Conservation (phyloP, 257 asterid species). For the Petunia secreta region DNA sequence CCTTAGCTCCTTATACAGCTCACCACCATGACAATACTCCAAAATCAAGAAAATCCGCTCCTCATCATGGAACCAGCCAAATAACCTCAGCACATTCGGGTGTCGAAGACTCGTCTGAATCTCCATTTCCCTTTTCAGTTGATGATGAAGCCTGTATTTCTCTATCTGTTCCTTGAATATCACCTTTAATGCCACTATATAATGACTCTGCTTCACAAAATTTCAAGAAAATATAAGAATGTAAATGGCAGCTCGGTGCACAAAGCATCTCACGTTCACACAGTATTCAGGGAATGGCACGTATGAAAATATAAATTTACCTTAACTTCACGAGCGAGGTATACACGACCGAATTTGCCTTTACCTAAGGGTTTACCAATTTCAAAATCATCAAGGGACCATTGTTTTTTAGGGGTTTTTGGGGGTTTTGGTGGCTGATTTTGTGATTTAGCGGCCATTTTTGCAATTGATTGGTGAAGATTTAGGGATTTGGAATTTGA, state of each 20-base stretch:
- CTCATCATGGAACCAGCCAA: slow-evolving; percentile 92
- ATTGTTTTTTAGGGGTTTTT: slow-evolving; percentile 38
- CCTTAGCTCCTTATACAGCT: slow-evolving; percentile 75
- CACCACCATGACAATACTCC: slow-evolving; percentile 93
- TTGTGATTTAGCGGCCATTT: slow-evolving; percentile 42
- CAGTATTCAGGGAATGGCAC: no score
- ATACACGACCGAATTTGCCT: slow-evolving; percentile 94
- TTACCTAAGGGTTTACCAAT: slow-evolving; percentile 92
- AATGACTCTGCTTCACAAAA: slow-evolving; percentile 52
- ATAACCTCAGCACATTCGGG: slow-evolving; percentile 76
- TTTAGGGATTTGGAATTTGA: no score
- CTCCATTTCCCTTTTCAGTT: slow-evolving; percentile 89
- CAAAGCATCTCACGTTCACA: no score
- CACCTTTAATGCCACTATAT: slow-evolving; percentile 85
- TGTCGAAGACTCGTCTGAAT: slow-evolving; percentile 76
- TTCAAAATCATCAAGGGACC: slow-evolving; percentile 85
- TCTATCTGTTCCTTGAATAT: slow-evolving; percentile 85
- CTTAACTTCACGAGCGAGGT: slow-evolving; percentile 92
- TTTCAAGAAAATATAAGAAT: not conserved
- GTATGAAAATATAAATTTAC: slow-evolving; percentile 30
- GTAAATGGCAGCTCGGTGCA: no score
- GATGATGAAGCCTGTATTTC: slow-evolving; percentile 75
- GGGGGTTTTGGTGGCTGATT: slow-evolving; percentile 47
- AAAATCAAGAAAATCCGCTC: slow-evolving; percentile 76
- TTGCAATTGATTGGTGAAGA: not conserved